These are phyloP conservation scores for Aspergillus uvarum DNA, from an alignment of 2,329 filamentous ascomycete genomes.

Conservation along the genomic window DNA sequence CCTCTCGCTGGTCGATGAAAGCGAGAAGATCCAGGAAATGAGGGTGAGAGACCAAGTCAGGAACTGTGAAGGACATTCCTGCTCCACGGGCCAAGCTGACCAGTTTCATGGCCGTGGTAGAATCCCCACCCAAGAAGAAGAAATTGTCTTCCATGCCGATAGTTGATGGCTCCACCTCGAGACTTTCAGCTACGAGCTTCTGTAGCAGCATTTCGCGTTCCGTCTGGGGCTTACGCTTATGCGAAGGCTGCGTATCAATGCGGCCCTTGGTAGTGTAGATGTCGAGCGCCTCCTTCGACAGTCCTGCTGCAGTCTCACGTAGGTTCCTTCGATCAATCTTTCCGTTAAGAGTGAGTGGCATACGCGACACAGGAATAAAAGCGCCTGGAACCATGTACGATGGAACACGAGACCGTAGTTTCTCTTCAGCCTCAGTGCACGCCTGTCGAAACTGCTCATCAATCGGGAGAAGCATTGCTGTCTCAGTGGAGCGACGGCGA, in stretches of 20 bases:
- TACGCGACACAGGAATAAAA: not conserved
- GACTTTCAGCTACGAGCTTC: not conserved
- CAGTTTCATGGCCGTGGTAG: not conserved
- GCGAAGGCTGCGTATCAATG: not conserved
- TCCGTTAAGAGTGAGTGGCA: not conserved
- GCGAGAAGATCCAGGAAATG: not conserved
- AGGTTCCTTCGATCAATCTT: not conserved
- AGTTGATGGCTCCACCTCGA: not conserved
- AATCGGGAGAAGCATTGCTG: not conserved
- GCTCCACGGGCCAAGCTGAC: not conserved
- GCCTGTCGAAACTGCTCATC: not conserved
- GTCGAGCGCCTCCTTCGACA: not conserved
- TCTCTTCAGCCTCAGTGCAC: not conserved
- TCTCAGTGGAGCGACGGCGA: not conserved
- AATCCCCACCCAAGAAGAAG: not conserved
- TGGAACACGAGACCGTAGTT: not conserved
- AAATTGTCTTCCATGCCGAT: not conserved
- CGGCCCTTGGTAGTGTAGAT: not conserved
- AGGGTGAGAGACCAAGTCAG: not conserved
- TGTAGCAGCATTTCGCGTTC: not conserved
- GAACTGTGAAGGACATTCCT: not conserved
- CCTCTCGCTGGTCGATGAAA: not conserved
- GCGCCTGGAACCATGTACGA: not conserved
- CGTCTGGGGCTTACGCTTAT: not conserved
- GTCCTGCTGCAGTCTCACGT: not conserved